Evolutionary conservation across 768 basidiomycete species (phyloP), one percentile per base, ranked within the genome.

Genomic region (Kwoniella dendrophila): DNA sequence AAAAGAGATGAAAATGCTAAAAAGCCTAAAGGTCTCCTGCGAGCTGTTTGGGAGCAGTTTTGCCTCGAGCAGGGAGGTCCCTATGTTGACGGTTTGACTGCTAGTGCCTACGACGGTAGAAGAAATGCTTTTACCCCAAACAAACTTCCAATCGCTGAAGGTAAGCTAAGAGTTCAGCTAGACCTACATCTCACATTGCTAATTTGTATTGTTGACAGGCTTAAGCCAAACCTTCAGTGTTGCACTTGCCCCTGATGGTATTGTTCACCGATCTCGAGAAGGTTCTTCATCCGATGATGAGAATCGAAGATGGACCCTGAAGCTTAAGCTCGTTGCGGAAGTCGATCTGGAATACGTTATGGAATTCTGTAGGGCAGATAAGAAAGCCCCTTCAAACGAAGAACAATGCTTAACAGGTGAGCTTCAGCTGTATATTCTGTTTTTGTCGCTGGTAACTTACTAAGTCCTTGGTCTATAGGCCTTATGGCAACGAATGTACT

Each of bases 401-500:
- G 73, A 75, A 49, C 38, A 60, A 47, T 68, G 66, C 43, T 43
- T 72, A 57, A 75, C 73, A 2, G 73, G 73, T 75, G 18, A 66
- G 68, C n/a, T n/a, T n/a, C n/a, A n/a, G n/a, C n/a, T n/a, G n/a
- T n/a, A n/a, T n/a, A n/a, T n/a, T n/a, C n/a, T n/a, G n/a, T n/a
- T n/a, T n/a, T n/a, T n/a, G n/a, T 36, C 14, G 6, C n/a, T 22
- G 0, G 18, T 5, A 6, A 10, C n/a, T 20, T 24, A 5, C 14
- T 22, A 6, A 27, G 18, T 20, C 29, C 32, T 7, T 40, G 11
- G 7, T 43, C n/a, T 22, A 7, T 47, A 74, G 73, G 63, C 27
- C 41, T 78, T 49, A 76, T 76, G 76, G 74, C 76, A 3, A 67
- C 75, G 41, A 80, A 80, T 56, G 75, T 78, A 12, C 71, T 80